Base-by-base conservation (phyloP, 257 asterid species). In the Scutellaria baicalensis region DNA sequence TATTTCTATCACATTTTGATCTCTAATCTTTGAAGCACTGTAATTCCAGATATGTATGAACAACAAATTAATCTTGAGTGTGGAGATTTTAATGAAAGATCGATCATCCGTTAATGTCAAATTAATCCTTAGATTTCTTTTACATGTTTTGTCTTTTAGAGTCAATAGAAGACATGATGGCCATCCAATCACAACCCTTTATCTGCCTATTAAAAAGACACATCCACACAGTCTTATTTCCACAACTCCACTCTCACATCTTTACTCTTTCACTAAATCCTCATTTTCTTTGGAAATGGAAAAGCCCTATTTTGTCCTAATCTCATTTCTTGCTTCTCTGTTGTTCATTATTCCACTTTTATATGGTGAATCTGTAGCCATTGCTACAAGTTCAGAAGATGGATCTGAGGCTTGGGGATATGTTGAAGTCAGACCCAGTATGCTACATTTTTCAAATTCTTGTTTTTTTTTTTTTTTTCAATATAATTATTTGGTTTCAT, bases 351-450 rank as follows among this genome's bases (percentile, higher is more conserved):
- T 75, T 62, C 52, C 76, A 33, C 20, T 54, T 69, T 80, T 77
- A 75, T 66, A 72, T 74, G 78, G 75, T 9, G 80, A 71, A 68
- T 48, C 38, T 7, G 48, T 14, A 1, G 84, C 69, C 65, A 40
- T 70, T 35, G 89, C 84, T 75, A 77, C 72, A 35, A 56, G 79
- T 55, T 73, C 85, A 69, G 73, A 44, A 39, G 98, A 92, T 85
- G 96, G 88, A 69, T 86, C 95, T 73, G 97, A 93, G 79, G 71
- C 89, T 0, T 93, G 97, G 98, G 98, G 98, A 6, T 93, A 90
- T 70, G 98, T 93, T 68, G 80, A 88, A 93, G 97, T 93, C 74
- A 85, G 98, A 79, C 97, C 97, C 23, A 88, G 98, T 93, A 79
- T 76, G 85, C 43, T 59, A 1, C 45, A 17, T 6, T 56, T 3